A percentile compares a stretch with the other conserved stretches of the same genome.
These are phyloP conservation scores for Kodamaea laetipori DNA, from an alignment of 805 yeast species.

Conservation along the genomic window DNA sequence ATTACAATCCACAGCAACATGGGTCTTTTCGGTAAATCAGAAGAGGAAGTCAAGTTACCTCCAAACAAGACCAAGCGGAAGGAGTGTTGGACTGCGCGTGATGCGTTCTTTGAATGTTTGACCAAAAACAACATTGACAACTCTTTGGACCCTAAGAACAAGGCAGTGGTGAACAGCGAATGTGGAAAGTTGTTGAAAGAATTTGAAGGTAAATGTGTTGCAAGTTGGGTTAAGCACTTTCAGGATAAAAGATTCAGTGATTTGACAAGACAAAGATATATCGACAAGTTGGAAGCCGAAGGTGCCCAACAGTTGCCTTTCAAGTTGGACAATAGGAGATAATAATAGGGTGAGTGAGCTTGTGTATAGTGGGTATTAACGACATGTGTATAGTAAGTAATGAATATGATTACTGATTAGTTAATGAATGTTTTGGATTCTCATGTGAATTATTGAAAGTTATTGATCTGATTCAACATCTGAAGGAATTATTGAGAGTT, in stretches of 20 bases:
- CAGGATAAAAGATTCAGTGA: conserved; percentile 87
- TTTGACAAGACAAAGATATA: conserved; percentile 63
- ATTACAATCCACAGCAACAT: conserved; percentile 19
- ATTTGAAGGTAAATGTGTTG: conserved; percentile 76
- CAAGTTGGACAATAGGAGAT: conserved; percentile 27
- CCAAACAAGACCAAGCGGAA: conserved; percentile 70
- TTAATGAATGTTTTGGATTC: too few species aligned
- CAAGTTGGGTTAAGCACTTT: conserved; percentile 86
- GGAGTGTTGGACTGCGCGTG: conserved; percentile 90
- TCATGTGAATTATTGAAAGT: too few species aligned
- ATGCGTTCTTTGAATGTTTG: conserved; percentile 72
- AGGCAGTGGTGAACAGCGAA: conserved; percentile 47
- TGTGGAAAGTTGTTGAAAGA: conserved; percentile 61
- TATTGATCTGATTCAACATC: too few species aligned
- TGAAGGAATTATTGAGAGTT: too few species aligned
- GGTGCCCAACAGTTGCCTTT: conserved; percentile 49
- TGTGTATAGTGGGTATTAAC: too few species aligned
- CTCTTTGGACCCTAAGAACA: conserved; percentile 59
- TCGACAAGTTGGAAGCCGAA: conserved; percentile 69
- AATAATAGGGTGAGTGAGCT: too few species aligned
- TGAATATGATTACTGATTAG: too few species aligned
- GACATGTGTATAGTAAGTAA: too few species aligned
- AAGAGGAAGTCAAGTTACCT: conserved; percentile 38
- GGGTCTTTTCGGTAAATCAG: conserved; percentile 52
- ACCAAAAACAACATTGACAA: conserved; percentile 67